Evolutionary conservation across 1,284 basidiomycete species (phyloP).

Genomic region (Vanrija sp.): DNA sequence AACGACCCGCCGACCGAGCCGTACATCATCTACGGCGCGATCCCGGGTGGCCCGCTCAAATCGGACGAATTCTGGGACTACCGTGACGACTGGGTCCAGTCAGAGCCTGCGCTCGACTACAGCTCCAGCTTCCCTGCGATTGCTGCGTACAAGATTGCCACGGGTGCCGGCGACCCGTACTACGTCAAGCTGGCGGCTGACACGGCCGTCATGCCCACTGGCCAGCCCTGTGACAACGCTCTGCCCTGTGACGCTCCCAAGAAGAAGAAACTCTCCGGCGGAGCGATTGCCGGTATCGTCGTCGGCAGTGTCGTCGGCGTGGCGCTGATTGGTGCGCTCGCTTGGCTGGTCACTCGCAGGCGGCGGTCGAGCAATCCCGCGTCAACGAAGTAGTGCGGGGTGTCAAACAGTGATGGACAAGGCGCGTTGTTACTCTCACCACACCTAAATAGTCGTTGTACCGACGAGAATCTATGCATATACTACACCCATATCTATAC

Average conservation of each 20-base stretch:
- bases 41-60: constrained; percentile 80
- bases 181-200: constrained; percentile 67
- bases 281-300: constrained; percentile 60
- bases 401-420: too few species aligned
- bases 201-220: constrained; percentile 63
- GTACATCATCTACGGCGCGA: constrained; percentile 75
- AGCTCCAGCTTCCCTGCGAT: constrained; percentile 80
- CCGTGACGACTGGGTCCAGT: constrained; percentile 54
- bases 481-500: too few species aligned
- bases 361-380: too few species aligned
- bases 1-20: constrained; percentile 65
- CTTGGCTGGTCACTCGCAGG: too few species aligned
- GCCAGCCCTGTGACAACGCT: constrained; percentile 69
- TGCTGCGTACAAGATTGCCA: constrained; percentile 54
- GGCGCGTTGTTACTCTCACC: too few species aligned
- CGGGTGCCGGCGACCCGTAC: constrained; percentile 61
- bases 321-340: too few species aligned
- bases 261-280: constrained; percentile 54
- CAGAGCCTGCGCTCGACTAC: constrained; percentile 53
- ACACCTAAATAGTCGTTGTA: too few species aligned
- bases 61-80: constrained; percentile 75
- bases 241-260: constrained; percentile 53
- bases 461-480: too few species aligned
- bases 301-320: constrained; percentile 62
- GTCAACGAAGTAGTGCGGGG: too few species aligned